These are phyloP conservation scores for Lactarius akahatsu DNA, from an alignment of 768 basidiomycete species.

Conservation along the genomic window DNA sequence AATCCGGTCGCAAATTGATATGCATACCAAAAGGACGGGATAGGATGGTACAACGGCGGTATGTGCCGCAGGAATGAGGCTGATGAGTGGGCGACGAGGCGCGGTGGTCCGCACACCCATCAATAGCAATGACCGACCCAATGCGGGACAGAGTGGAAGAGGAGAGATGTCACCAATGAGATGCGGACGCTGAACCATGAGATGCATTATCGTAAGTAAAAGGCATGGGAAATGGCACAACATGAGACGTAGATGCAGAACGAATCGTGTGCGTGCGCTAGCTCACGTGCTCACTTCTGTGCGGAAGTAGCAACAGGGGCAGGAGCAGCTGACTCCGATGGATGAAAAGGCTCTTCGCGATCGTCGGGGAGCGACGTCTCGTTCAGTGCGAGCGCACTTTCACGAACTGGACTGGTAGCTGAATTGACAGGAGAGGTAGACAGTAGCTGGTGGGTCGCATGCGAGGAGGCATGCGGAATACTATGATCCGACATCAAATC, in stretches of 20 bases:
- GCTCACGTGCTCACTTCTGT: conserved; percentile 24
- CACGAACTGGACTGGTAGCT: conserved; percentile 29
- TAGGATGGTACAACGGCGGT: conserved; percentile 25
- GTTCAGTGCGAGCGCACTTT: conserved; percentile 24
- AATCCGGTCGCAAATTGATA: conserved; percentile 25
- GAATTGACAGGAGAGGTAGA: conserved; percentile 26
- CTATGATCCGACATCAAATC: conserved; percentile 41
- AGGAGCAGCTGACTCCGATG: conserved; percentile 12
- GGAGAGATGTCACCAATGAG: conserved; percentile 18
- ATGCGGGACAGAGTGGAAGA: conserved; percentile 19
- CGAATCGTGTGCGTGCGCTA: conserved; percentile 12
- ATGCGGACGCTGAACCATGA: conserved; percentile 19
- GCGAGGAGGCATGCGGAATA: conserved; percentile 86
- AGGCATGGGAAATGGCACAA: conserved; percentile 14
- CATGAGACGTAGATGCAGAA: not conserved
- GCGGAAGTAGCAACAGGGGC: conserved; percentile 11
- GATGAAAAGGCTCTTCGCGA: conserved; percentile 15
- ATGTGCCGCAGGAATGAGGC: conserved; percentile 6
- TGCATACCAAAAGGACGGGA: conserved; percentile 19
- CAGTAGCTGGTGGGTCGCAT: conserved; percentile 40
- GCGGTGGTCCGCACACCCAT: conserved; percentile 8
- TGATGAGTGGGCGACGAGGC: conserved; percentile 12
- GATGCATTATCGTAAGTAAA: conserved; percentile 27
- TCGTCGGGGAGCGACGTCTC: conserved; percentile 15
- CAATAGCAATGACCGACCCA: conserved; percentile 12